A percentile compares a stretch with the other conserved stretches of the same genome.
These are phyloP conservation scores for Neofusicoccum laricinum DNA, from an alignment of 2,329 filamentous ascomycete species.

Conservation along the genomic window DNA sequence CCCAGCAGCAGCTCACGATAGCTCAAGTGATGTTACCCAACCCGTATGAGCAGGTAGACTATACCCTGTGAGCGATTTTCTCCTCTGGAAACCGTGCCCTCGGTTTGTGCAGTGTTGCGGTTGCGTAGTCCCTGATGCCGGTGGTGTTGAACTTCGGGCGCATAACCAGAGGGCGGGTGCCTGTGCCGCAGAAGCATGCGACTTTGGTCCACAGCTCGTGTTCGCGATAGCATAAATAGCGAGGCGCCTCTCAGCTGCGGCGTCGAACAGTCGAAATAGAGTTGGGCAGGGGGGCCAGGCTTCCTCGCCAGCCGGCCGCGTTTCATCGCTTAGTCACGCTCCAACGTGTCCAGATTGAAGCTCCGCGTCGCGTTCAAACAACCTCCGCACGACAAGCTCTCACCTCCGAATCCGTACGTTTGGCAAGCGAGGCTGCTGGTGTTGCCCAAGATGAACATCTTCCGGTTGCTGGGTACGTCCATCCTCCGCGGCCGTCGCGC, in stretches of 20 bases:
- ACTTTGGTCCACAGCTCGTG: too few relatives aligned
- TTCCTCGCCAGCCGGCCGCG: constrained; percentile 2
- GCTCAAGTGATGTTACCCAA: too few relatives aligned
- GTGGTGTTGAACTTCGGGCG: too few relatives aligned
- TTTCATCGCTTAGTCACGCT: constrained; percentile 16
- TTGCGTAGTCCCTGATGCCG: too few relatives aligned
- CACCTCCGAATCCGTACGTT: constrained; percentile 12
- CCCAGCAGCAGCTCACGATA: too few relatives aligned
- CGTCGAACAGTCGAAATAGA: not conserved
- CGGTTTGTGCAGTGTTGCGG: too few relatives aligned
- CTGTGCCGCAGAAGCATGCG: too few relatives aligned
- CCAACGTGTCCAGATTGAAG: constrained; percentile 16
- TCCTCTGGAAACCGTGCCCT: too few relatives aligned
- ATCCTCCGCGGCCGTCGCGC: not conserved
- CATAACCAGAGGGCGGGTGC: too few relatives aligned
- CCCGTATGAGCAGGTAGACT: too few relatives aligned
- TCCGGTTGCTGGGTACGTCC: constrained; percentile 61
- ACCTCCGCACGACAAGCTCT: not conserved
- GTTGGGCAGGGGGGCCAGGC: constrained; percentile 3
- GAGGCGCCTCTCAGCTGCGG: not conserved
- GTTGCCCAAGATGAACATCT: constrained; percentile 62
- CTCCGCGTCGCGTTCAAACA: not conserved
- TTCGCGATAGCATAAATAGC: not conserved
- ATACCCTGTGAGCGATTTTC: too few relatives aligned
- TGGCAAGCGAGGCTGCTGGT: not conserved